Evolutionary conservation across 306 rosid species (phyloP).

Genomic region (Alnus rubra): DNA sequence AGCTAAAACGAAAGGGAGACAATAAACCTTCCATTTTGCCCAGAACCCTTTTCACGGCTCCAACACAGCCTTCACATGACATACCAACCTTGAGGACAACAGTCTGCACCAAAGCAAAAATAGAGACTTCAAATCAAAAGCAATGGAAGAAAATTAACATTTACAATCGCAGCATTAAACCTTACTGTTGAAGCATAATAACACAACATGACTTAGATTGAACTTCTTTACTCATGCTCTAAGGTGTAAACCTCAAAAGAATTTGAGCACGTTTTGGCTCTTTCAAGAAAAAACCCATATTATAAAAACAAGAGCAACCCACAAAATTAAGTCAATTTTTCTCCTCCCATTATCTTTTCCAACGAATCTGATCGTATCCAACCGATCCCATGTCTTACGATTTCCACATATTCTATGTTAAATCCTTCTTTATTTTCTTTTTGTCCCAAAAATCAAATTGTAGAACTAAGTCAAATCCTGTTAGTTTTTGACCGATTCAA

Average conservation of each 20-base stretch:
- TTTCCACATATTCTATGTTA: neutral
- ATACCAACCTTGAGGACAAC: slow-evolving; percentile 87
- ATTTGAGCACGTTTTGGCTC: neutral
- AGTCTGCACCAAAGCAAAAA: slow-evolving; percentile 53
- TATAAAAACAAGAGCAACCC: neutral
- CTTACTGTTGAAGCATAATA: neutral
- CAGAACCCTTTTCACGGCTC: slow-evolving; percentile 91
- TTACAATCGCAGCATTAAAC: neutral
- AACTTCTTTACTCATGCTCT: neutral
- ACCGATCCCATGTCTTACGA: neutral
- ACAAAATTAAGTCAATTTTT: neutral
- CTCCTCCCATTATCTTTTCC: neutral
- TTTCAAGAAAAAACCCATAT: too few relatives aligned
- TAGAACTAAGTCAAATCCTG: neutral
- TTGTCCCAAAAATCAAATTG: neutral
- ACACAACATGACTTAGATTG: neutral
- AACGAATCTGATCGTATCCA: neutral
- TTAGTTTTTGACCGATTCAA: neutral
- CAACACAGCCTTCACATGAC: slow-evolving; percentile 92
- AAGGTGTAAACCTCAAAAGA: neutral
- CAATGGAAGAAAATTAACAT: neutral
- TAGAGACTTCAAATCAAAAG: neutral
- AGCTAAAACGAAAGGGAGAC: neutral
- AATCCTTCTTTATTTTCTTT: neutral
- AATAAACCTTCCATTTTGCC: slow-evolving; percentile 83